A percentile compares a stretch with the other conserved stretches of the same genome.
phyloP scores from a whole-genome alignment of 495 filamentous ascomycete species.

The Penicillium bialowiezense region DNA sequence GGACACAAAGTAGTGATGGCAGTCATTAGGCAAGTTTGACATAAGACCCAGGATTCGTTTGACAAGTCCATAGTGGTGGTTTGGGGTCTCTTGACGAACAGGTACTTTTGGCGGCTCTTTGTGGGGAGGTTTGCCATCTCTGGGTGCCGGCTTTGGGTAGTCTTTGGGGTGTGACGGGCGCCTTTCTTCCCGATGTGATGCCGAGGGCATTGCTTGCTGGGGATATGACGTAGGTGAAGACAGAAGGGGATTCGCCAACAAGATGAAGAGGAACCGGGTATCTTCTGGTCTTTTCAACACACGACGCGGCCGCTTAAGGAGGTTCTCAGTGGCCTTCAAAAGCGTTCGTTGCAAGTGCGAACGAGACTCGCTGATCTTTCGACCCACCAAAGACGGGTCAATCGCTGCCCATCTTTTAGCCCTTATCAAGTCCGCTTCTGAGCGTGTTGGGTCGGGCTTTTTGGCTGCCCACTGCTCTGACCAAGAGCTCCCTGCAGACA shows the following conservation, averaged over 20 bases:
- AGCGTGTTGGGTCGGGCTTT: slow-evolving; percentile 24
- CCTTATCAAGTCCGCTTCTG: slow-evolving; percentile 26
- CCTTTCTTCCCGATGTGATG: slow-evolving; percentile 20
- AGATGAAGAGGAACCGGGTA: slow-evolving; percentile 76
- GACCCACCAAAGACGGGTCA: slow-evolving; percentile 50
- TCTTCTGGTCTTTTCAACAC: slow-evolving; percentile 67
- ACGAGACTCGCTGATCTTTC: slow-evolving; percentile 63
- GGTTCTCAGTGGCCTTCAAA: slow-evolving; percentile 76
- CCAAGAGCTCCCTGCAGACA: slow-evolving; percentile 64
- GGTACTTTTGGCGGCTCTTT: slow-evolving; percentile 13
- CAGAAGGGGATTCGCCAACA: slow-evolving; percentile 79
- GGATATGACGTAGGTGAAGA: slow-evolving; percentile 31
- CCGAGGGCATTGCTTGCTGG: not conserved
- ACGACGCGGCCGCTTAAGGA: slow-evolving; percentile 82
- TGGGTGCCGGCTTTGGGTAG: slow-evolving; percentile 12
- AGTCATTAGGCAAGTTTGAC: slow-evolving; percentile 70
- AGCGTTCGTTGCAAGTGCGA: slow-evolving; percentile 65
- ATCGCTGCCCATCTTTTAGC: slow-evolving; percentile 30
- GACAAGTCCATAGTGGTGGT: slow-evolving; percentile 75
- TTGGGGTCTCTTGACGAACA: slow-evolving; percentile 35
- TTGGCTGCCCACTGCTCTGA: slow-evolving; percentile 46
- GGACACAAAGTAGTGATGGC: slow-evolving; percentile 78
- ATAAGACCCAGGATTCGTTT: slow-evolving; percentile 83
- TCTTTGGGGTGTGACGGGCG: slow-evolving; percentile 30
- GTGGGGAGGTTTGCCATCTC: slow-evolving; percentile 18